These are phyloP conservation scores for Puccinia novopanici DNA, from an alignment of 1,284 basidiomycete genomes.

Conservation along the genomic window DNA sequence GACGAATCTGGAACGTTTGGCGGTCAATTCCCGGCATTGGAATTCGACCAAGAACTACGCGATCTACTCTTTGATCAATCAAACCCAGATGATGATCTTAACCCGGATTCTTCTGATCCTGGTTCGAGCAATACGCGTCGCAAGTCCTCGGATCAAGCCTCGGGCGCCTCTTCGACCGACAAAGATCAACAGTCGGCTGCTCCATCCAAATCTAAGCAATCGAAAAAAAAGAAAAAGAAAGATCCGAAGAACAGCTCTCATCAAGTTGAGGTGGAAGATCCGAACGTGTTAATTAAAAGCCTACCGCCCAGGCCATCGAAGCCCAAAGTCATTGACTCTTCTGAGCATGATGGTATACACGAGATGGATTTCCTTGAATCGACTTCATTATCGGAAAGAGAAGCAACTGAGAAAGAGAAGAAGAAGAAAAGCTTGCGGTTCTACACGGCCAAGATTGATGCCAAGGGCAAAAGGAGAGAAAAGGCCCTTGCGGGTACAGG, in stretches of 20 bases:
- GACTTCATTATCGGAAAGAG: slow-evolving; percentile 69
- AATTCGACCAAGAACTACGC: slow-evolving; percentile 39
- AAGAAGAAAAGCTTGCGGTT: slow-evolving; percentile 79
- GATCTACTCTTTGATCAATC: slow-evolving; percentile 34
- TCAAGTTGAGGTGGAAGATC: slow-evolving; percentile 39
- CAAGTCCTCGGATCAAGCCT: background rate
- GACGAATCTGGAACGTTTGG: slow-evolving; percentile 16
- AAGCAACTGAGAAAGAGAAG: slow-evolving; percentile 77
- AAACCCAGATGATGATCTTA: background rate
- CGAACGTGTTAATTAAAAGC: slow-evolving; percentile 28
- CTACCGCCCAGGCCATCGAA: slow-evolving; percentile 29
- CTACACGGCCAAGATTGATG: slow-evolving; percentile 79
- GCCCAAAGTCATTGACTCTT: background rate
- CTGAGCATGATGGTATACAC: background rate
- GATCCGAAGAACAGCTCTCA: slow-evolving; percentile 2
- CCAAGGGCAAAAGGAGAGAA: slow-evolving; percentile 64
- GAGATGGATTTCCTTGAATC: slow-evolving; percentile 74
- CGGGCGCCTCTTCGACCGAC: slow-evolving; percentile 1
- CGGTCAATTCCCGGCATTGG: slow-evolving; percentile 1
- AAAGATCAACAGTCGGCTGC: background rate
- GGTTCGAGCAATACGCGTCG: slow-evolving; percentile 5
- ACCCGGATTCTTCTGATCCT: background rate
- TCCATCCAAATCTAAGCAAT: background rate
- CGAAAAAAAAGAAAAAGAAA: slow-evolving; percentile 38
- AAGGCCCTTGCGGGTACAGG: slow-evolving; percentile 63